Evolutionary conservation across 768 basidiomycete species (phyloP).

Genomic region (Lyophyllum semitale): DNA sequence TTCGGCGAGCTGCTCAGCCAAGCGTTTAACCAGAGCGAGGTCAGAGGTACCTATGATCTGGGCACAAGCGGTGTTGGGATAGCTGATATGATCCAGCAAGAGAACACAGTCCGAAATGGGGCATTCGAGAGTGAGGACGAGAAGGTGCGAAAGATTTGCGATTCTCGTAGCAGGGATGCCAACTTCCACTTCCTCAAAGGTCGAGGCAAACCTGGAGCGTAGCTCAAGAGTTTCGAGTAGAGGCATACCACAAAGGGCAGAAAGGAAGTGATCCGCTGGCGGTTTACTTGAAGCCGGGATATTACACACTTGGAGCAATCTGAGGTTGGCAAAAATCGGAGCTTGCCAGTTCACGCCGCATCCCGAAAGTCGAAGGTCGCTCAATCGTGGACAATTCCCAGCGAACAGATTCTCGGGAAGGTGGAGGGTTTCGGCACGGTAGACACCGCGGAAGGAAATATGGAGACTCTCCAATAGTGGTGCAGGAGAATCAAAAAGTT

Average conservation of each 20-base stretch:
- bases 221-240: background rate
- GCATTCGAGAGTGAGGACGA: background rate
- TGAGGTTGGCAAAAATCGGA: background rate
- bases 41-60: background rate
- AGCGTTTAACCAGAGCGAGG: no score
- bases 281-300: no score
- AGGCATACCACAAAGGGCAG: background rate
- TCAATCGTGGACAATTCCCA: background rate
- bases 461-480: background rate
- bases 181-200: no score
- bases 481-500: background rate
- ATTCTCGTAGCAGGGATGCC: background rate
- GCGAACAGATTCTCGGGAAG: background rate
- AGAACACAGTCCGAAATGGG: background rate
- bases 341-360: background rate
- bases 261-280: background rate
- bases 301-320: background rate
- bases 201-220: background rate
- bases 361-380: background rate
- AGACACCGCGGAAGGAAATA: background rate
- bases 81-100: background rate
- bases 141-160: background rate
- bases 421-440: background rate
- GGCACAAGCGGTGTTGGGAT: background rate
- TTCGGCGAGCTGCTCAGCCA: background rate